A percentile compares a stretch with the other conserved stretches of the same genome.
Conservation (phyloP, 495 filamentous ascomycete species). For the Choiromyces venosus region DNA sequence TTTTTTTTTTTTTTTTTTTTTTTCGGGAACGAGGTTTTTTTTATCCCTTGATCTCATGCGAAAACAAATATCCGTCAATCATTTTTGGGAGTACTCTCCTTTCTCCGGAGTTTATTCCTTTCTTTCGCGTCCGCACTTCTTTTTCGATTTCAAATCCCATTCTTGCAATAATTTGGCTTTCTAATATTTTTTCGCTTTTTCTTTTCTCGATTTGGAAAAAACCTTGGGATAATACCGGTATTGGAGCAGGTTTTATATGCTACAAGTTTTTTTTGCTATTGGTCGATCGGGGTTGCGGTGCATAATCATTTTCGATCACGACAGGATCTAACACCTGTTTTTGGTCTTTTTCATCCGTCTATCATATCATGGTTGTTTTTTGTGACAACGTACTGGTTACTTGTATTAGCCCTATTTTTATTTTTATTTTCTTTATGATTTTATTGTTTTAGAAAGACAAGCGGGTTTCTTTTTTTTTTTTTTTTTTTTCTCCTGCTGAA, state of each 20-base stretch:
- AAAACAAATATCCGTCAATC: background rate
- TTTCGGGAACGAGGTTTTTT: background rate
- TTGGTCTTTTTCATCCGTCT: constrained; percentile 16
- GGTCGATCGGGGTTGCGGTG: background rate
- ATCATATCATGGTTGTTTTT: constrained; percentile 33
- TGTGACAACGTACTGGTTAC: constrained; percentile 28
- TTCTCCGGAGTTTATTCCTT: background rate
- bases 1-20: constrained; percentile 15
- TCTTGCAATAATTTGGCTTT: background rate
- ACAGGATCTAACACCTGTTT: constrained; percentile 11
- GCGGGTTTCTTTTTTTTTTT: constrained; percentile 29
- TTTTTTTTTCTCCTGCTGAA: constrained; percentile 12
- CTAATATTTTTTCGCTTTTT: background rate
- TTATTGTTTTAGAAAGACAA: constrained; percentile 37
- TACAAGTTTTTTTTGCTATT: background rate
- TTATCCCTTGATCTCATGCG: background rate
- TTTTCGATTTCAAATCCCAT: background rate
- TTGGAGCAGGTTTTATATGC: background rate
- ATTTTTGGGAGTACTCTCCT: background rate
- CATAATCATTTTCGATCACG: constrained; percentile 1
- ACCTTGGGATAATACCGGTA: background rate
- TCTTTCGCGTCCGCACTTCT: background rate
- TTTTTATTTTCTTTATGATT: constrained; percentile 12
- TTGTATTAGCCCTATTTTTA: constrained; percentile 10
- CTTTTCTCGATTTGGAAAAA: background rate